Percentiles rank a stretch among this genome's conserved stretches.
These are phyloP conservation scores for Globisporangium takayamanum DNA, from an alignment of 352 stramenopile genomes.

Conservation along the genomic window DNA sequence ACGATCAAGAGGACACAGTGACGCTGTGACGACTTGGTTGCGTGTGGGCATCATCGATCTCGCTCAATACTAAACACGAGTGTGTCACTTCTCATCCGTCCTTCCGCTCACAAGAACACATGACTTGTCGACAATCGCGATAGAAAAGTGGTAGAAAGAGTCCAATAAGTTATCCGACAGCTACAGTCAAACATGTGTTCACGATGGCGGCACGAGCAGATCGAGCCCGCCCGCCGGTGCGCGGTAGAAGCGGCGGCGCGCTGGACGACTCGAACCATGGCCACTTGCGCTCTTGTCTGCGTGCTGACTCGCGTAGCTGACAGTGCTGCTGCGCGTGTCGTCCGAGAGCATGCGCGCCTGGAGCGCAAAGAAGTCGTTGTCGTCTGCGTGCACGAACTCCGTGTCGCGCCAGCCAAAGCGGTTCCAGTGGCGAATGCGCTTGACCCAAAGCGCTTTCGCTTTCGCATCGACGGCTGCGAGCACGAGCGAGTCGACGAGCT, in stretches of 20 bases:
- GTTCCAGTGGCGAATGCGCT: constrained; percentile 58
- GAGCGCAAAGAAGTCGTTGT: constrained; percentile 32
- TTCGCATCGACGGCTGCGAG: constrained; percentile 38
- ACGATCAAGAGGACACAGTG: constrained; percentile 16
- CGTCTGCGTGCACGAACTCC: constrained; percentile 28
- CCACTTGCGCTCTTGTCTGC: constrained; percentile 8
- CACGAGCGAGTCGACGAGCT: constrained; percentile 39
- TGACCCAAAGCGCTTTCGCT: constrained; percentile 55
- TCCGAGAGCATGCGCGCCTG: constrained; percentile 23
- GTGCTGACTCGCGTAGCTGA: constrained; percentile 3
- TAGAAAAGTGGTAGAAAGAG: too few relatives aligned
- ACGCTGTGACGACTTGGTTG: neutral
- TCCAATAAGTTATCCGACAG: too few relatives aligned
- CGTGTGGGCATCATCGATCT: neutral
- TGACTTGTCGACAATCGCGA: too few relatives aligned
- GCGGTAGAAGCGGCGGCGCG: constrained; percentile 51
- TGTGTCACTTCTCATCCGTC: too few relatives aligned
- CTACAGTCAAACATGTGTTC: constrained; percentile 3
- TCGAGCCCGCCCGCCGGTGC: constrained; percentile 17
- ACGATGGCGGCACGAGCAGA: constrained; percentile 21
- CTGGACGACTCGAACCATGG: constrained; percentile 18
- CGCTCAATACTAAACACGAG: neutral
- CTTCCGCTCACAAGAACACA: too few relatives aligned
- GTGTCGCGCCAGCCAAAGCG: constrained; percentile 66
- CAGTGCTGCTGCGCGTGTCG: constrained; percentile 28